Conservation (phyloP, 352 stramenopile species). For the Phytopythium boreale region DNA sequence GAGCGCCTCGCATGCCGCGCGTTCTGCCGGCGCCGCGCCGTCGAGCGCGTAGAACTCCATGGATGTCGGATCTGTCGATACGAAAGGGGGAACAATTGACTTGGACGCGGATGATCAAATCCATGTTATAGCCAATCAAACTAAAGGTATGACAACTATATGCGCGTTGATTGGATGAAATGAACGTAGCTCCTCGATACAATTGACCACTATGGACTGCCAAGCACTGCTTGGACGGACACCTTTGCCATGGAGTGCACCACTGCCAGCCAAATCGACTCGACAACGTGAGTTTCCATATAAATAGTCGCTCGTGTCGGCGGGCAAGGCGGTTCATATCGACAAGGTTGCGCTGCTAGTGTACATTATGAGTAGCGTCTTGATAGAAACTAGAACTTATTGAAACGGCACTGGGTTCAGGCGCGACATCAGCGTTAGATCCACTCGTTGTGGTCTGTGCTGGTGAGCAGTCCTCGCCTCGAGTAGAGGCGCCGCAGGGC, state of each 20-base stretch:
- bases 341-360: neutral
- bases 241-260: no score
- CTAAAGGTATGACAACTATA: no score
- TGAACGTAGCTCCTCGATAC: neutral
- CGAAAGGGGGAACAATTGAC: neutral
- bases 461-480: neutral
- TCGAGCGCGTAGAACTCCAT: constrained; percentile 52
- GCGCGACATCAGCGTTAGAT: neutral
- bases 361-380: neutral
- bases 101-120: neutral
- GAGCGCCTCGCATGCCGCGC: constrained; percentile 18
- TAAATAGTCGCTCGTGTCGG: no score
- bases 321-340: no score
- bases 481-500: constrained; percentile 1
- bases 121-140: no score
- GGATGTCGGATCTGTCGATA: neutral
- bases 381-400: neutral
- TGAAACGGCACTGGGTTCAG: neutral
- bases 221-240: no score
- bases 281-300: no score
- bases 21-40: constrained; percentile 21
- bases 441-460: constrained; percentile 2
- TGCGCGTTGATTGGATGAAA: neutral
- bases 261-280: no score
- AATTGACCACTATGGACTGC: no score